These are phyloP conservation scores for Talaromyces stipitatus DNA, from an alignment of 495 filamentous ascomycete species.

Conservation along the genomic window DNA sequence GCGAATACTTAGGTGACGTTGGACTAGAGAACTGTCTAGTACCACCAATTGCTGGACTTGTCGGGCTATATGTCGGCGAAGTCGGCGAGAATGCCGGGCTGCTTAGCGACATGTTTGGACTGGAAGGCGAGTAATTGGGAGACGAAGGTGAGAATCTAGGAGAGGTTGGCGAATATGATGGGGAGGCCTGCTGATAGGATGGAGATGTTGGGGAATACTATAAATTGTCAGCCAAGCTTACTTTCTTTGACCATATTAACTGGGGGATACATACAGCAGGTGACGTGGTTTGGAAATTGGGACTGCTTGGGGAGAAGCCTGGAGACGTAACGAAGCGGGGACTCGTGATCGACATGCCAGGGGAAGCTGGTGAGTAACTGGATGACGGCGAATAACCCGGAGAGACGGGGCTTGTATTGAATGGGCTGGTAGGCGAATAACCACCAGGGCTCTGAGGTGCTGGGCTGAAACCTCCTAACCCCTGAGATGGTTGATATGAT, in stretches of 20 bases:
- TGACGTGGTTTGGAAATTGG: conserved; percentile 64
- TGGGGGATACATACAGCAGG: too few relatives aligned
- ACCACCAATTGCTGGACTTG: conserved; percentile 52
- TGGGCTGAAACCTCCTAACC: conserved; percentile 59
- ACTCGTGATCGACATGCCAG: conserved; percentile 51
- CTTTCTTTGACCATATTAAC: too few relatives aligned
- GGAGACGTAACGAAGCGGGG: conserved; percentile 47
- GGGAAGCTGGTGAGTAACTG: conserved; percentile 56
- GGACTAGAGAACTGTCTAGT: conserved; percentile 49
- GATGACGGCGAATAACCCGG: conserved; percentile 71
- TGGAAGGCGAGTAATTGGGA: conserved; percentile 54
- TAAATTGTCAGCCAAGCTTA: too few relatives aligned
- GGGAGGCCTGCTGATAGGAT: conserved; percentile 59
- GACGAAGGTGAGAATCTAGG: conserved; percentile 76
- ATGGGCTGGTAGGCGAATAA: conserved; percentile 70
- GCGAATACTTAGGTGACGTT: conserved; percentile 68
- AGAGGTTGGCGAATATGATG: conserved; percentile 76
- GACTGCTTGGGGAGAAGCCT: conserved; percentile 59
- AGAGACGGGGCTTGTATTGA: conserved; percentile 69
- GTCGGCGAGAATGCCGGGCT: conserved; percentile 52
- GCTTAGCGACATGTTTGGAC: conserved; percentile 55
- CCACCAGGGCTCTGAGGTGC: conserved; percentile 58
- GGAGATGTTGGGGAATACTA: conserved; percentile 82
- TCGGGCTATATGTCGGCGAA: conserved; percentile 60
- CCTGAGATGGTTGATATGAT: conserved; percentile 45